phyloP scores from a whole-genome alignment of 345 rosid species.

The Murraya paniculata region DNA sequence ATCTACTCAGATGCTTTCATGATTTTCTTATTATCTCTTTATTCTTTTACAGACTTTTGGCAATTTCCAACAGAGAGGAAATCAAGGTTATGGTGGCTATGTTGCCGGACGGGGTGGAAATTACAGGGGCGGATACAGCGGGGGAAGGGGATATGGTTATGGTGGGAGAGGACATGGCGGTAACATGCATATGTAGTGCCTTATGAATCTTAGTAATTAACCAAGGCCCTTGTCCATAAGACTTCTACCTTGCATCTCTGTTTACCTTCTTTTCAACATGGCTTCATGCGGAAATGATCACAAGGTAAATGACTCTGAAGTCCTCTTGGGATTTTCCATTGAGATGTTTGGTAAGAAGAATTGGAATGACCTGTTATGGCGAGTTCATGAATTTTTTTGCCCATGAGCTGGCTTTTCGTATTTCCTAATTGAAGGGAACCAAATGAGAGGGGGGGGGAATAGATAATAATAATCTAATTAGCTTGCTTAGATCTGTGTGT shows the following conservation, averaged over 20 bases:
- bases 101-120: slow-evolving; percentile 20
- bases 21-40: background rate
- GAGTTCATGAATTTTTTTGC: slow-evolving; percentile 26
- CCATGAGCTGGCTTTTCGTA: slow-evolving; percentile 15
- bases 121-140: slow-evolving; percentile 16
- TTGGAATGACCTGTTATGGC: slow-evolving; percentile 12
- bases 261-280: background rate
- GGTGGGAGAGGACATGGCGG: slow-evolving; percentile 31
- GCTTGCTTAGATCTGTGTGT: background rate
- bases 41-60: slow-evolving; percentile 32
- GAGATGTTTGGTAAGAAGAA: slow-evolving; percentile 10
- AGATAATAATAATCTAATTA: background rate
- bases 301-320: slow-evolving; percentile 11
- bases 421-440: background rate
- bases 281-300: background rate
- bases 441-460: background rate
- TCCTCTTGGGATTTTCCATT: slow-evolving; percentile 4
- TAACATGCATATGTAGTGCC: slow-evolving; percentile 19
- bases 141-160: slow-evolving; percentile 33
- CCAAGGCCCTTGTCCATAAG: background rate
- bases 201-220: background rate
- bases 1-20: background rate
- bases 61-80: slow-evolving; percentile 19
- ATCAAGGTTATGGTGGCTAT: slow-evolving; percentile 25
- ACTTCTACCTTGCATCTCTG: background rate